Conservation (phyloP, 2,329 filamentous ascomycete species). For the Penicillium freii region DNA sequence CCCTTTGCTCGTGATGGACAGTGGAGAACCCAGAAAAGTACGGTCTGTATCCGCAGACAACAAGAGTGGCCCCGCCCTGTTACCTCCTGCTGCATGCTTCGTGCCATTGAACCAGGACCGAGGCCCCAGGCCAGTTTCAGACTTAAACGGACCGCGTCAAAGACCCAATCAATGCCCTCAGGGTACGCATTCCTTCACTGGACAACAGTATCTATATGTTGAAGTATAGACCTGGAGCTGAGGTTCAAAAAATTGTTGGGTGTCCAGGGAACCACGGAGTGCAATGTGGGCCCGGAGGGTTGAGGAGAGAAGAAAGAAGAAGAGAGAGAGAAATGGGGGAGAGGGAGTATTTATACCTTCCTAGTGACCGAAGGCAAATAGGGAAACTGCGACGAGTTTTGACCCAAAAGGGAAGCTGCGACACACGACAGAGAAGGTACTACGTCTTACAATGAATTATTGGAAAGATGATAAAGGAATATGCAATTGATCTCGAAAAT, state of each 20-base stretch:
- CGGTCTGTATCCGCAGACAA: background rate
- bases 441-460: background rate
- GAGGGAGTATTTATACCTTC: background rate
- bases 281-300: background rate
- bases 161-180: no score
- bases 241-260: background rate
- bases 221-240: background rate
- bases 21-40: no score
- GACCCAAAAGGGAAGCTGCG: background rate
- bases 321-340: background rate
- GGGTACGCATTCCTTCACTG: no score
- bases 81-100: no score
- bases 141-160: no score
- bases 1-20: background rate
- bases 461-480: background rate
- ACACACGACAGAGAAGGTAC: background rate
- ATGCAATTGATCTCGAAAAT: slow-evolving; percentile 9
- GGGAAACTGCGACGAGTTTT: no score
- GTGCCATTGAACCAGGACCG: no score
- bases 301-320: no score
- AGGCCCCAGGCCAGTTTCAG: no score
- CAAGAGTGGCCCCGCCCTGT: no score
- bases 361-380: background rate
- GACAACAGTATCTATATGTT: background rate
- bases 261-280: background rate